Evolutionary conservation across 1,139 yeast genomes (phyloP).

Genomic region (Pichia inconspicua): DNA sequence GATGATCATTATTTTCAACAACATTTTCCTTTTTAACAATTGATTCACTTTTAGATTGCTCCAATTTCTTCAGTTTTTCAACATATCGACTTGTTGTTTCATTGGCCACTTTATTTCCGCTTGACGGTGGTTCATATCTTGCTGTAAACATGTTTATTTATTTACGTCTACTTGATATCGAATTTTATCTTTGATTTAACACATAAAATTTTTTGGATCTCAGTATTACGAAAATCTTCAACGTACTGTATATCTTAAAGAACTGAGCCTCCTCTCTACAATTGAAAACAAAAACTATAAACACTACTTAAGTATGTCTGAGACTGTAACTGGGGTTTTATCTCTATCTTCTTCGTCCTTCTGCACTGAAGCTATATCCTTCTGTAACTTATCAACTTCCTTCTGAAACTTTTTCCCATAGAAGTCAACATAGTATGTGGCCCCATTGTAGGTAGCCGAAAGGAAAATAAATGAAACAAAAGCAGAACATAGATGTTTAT

Average conservation of each 20-base stretch:
- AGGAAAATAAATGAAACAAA: slow-evolving; percentile 67
- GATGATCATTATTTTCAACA: slow-evolving; percentile 13
- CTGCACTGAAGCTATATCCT: slow-evolving; percentile 57
- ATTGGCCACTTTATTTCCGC: not conserved
- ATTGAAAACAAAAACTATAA: not conserved
- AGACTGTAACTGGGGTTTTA: not conserved
- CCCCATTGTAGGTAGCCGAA: slow-evolving; percentile 86
- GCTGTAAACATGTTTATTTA: slow-evolving; percentile 49
- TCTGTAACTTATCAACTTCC: slow-evolving; percentile 64
- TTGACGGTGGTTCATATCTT: slow-evolving; percentile 45
- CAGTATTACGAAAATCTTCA: too few species aligned
- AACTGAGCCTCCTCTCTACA: not conserved
- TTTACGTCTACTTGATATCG: not conserved
- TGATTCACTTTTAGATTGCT: not conserved
- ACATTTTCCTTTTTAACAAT: not conserved
- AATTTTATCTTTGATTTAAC: not conserved
- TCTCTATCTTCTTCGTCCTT: slow-evolving; percentile 2
- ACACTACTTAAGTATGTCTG: not conserved
- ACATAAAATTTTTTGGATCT: not conserved
- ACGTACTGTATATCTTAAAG: too few species aligned
- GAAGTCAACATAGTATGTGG: slow-evolving; percentile 85
- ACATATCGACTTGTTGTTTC: too few species aligned
- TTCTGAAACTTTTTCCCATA: slow-evolving; percentile 84
- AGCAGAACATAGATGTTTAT: slow-evolving; percentile 56
- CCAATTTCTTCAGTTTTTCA: not conserved